Conservation (phyloP, 345 rosid species). For the Zanthoxylum bungeanum region DNA sequence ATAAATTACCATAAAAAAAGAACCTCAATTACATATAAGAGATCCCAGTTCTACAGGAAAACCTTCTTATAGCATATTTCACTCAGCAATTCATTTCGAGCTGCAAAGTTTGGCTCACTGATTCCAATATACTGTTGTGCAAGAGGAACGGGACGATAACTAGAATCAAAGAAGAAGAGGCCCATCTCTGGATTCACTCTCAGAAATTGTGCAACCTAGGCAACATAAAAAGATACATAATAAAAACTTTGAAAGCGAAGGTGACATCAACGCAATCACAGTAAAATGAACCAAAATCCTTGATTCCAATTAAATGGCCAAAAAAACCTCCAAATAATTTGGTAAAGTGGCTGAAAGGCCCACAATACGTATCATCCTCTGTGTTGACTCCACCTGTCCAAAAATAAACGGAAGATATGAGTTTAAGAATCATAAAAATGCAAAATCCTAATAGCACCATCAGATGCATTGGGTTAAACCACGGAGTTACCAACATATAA, state of each 20-base stretch:
- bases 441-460: not conserved
- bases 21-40: slow-evolving; percentile 9
- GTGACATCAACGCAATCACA: not conserved
- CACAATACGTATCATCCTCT: slow-evolving; percentile 95
- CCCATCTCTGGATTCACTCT: slow-evolving; percentile 91
- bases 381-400: slow-evolving; percentile 93
- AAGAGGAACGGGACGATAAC: slow-evolving; percentile 97
- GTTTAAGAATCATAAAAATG: not conserved
- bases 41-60: slow-evolving; percentile 14
- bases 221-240: slow-evolving; percentile 11
- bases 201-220: slow-evolving; percentile 92
- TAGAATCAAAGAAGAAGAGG: slow-evolving; percentile 93
- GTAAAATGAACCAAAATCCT: slow-evolving; percentile 1
- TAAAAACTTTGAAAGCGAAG: slow-evolving; percentile 5
- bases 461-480: not conserved
- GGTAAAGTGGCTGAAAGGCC: slow-evolving; percentile 99
- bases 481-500: too few relatives aligned
- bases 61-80: slow-evolving; percentile 98
- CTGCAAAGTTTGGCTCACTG: slow-evolving; percentile 83
- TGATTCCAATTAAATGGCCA: slow-evolving; percentile 4
- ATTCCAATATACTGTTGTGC: slow-evolving; percentile 98
- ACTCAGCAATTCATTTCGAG: slow-evolving; percentile 76
- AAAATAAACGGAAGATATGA: slow-evolving; percentile 11
- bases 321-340: slow-evolving; percentile 81
- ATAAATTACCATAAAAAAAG: slow-evolving; percentile 22